Percentiles rank a stretch among this genome's conserved stretches.
These are phyloP conservation scores for Rhexocercosporidium sp. DNA, from an alignment of 2,329 filamentous ascomycete genomes.

Conservation along the genomic window DNA sequence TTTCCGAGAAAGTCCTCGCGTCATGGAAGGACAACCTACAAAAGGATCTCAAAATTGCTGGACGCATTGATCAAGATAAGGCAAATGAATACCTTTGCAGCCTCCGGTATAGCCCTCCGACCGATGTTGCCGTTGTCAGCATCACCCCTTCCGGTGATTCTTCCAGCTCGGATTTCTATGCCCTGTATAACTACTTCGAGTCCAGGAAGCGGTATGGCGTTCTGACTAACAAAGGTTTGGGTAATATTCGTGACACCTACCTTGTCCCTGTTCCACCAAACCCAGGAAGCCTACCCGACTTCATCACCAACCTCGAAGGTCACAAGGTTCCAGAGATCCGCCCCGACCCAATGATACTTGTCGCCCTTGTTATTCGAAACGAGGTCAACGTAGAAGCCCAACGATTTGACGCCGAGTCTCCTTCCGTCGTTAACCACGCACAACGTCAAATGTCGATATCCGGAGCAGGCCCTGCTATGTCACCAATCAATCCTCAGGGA, in stretches of 20 bases:
- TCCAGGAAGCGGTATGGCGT: constrained; percentile 86
- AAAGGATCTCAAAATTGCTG: constrained; percentile 70
- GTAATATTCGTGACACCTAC: constrained; percentile 87
- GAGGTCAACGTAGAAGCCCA: constrained; percentile 31
- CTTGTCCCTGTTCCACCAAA: constrained; percentile 84
- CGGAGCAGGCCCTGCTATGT: constrained; percentile 55
- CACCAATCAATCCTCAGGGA: constrained; percentile 55
- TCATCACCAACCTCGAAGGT: constrained; percentile 86
- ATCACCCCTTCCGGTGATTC: constrained; percentile 68
- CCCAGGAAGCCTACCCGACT: constrained; percentile 75
- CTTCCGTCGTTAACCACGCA: constrained; percentile 44
- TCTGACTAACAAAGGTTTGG: constrained; percentile 74
- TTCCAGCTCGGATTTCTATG: constrained; percentile 68
- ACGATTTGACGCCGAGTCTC: constrained; percentile 35
- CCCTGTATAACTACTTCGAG: constrained; percentile 86
- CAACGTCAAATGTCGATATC: constrained; percentile 55
- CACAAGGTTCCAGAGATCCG: constrained; percentile 76
- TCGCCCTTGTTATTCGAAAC: constrained; percentile 83
- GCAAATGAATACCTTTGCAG: constrained; percentile 92
- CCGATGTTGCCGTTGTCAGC: constrained; percentile 83
- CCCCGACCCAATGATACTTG: constrained; percentile 77
- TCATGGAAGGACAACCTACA: constrained; percentile 78
- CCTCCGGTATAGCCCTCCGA: constrained; percentile 79
- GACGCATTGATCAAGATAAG: constrained; percentile 79
- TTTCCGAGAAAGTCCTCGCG: constrained; percentile 65